Percentiles rank a stretch among this genome's conserved stretches.
phyloP scores from a whole-genome alignment of 495 filamentous ascomycete genomes.

The Sporormia fimetaria region DNA sequence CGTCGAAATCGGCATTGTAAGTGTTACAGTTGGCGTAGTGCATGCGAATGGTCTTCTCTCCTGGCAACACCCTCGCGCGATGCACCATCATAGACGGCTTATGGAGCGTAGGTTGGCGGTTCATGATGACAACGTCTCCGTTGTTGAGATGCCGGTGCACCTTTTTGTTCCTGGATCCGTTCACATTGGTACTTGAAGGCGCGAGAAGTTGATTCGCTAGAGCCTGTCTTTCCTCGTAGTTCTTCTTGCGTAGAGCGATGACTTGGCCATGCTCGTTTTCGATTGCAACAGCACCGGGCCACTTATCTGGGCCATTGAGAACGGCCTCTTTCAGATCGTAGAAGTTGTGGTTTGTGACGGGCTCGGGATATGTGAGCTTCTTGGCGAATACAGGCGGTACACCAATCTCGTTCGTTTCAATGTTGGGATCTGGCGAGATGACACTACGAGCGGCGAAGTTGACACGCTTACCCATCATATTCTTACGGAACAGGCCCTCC shows the following conservation, averaged over 20 bases:
- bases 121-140: conserved; percentile 96
- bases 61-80: conserved; percentile 78
- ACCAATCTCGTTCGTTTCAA: conserved; percentile 97
- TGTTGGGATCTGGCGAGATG: conserved; percentile 96
- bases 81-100: conserved; percentile 99
- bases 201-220: conserved; percentile 87
- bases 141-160: conserved; percentile 93
- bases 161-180: conserved; percentile 81
- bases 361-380: conserved; percentile 94
- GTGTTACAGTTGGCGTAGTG: conserved; percentile 99
- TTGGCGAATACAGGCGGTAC: conserved; percentile 93
- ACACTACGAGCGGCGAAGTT: conserved; percentile 97
- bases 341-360: conserved; percentile 94
- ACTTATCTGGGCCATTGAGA: conserved; percentile 83
- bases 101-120: conserved; percentile 97
- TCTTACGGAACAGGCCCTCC: conserved; percentile 93
- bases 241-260: conserved; percentile 76
- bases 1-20: conserved; percentile 99
- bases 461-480: conserved; percentile 99
- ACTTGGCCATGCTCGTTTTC: conserved; percentile 93
- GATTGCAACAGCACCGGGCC: conserved; percentile 87
- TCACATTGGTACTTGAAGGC: conserved; percentile 64
- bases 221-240: conserved; percentile 67
- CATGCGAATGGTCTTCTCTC: conserved; percentile 96
- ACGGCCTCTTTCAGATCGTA: conserved; percentile 92